Evolutionary conservation across 306 rosid genomes (phyloP).

Genomic region (Castanea sativa): DNA sequence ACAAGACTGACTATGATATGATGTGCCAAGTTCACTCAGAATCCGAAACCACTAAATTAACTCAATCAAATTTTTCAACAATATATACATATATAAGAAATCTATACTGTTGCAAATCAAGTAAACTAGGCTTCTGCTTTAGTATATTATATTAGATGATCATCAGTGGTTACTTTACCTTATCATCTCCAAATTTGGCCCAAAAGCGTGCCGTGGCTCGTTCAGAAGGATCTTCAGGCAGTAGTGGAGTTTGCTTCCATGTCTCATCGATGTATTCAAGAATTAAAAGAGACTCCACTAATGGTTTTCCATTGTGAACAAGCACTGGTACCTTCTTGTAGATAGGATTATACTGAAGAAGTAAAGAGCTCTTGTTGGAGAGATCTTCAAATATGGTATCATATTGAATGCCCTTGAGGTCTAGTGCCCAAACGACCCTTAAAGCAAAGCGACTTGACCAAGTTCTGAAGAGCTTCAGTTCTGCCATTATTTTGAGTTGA

Average conservation of each 20-base stretch:
- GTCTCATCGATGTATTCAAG: slow-evolving; percentile 37
- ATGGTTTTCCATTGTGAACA: slow-evolving; percentile 29
- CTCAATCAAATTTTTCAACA: too few species aligned
- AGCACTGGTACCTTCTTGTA: slow-evolving; percentile 31
- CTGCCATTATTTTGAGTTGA: slow-evolving; percentile 15
- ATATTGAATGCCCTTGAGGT: slow-evolving; percentile 30
- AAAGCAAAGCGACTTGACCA: slow-evolving; percentile 32
- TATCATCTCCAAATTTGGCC: slow-evolving; percentile 30
- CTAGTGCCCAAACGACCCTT: slow-evolving; percentile 40
- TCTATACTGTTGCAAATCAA: too few species aligned
- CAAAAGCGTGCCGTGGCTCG: slow-evolving; percentile 35
- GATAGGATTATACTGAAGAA: slow-evolving; percentile 31
- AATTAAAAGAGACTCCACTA: slow-evolving; percentile 27
- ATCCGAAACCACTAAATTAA: too few species aligned
- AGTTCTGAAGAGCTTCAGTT: slow-evolving; percentile 25
- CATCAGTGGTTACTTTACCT: background rate
- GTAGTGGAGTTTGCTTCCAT: slow-evolving; percentile 32
- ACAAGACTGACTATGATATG: too few species aligned
- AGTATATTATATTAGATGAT: too few species aligned
- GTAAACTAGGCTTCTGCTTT: too few species aligned
- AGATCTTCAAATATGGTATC: slow-evolving; percentile 37
- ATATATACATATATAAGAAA: too few species aligned
- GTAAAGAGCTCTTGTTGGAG: slow-evolving; percentile 32
- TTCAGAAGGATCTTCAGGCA: slow-evolving; percentile 23
- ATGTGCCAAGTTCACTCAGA: too few species aligned